Base-by-base conservation (phyloP, 306 rosid species). In the Rosa persica region DNA sequence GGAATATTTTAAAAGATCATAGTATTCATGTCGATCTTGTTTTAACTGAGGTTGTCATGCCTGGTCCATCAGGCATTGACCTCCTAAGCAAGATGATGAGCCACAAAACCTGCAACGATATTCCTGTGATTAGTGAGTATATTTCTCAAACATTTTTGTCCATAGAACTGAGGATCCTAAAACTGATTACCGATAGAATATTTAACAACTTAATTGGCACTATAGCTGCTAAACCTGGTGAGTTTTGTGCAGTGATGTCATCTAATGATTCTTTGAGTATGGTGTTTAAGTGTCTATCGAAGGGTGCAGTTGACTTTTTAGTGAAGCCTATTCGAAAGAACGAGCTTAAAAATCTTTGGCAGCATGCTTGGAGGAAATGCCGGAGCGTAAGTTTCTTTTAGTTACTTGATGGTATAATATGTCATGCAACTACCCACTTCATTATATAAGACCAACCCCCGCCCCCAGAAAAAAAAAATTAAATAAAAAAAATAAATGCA, bases 271-370 rank as follows among this genome's bases (percentile, higher is more conserved):
- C 92, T 76, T 78, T 85, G 86, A 86, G 86, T 61, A 77, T 75
- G n/a, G 87, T 87, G 86, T 83, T 86, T 55, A 85, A 82, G 82
- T 89, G 92, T 79, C 77, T 89, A 30, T 30, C 36, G 2, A 85
- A 71, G 77, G 92, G 92, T 0, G 92, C 92, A 60, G 90, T 81
- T 66, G 90, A 89, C 77, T 86, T 89, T 81, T 77, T 89, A 79
- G 90, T 89, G 82, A 89, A 89, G 81, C 92, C 90, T 72, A 83
- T 87, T 67, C 86, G 92, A 80, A 89, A 86, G 90, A 89, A 89
- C 71, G 92, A 89, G 76, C 90, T 89, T 61, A 89, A 85, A 85
- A 89, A 85, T 81, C 87, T 89, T 71, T 89, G 92, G 92, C 92
- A 85, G 80, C 92, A 89, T 40, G 83, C 87, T 67, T 87, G 93